phyloP scores from a whole-genome alignment of 1,284 basidiomycete genomes.

The Porodaedalea pini region DNA sequence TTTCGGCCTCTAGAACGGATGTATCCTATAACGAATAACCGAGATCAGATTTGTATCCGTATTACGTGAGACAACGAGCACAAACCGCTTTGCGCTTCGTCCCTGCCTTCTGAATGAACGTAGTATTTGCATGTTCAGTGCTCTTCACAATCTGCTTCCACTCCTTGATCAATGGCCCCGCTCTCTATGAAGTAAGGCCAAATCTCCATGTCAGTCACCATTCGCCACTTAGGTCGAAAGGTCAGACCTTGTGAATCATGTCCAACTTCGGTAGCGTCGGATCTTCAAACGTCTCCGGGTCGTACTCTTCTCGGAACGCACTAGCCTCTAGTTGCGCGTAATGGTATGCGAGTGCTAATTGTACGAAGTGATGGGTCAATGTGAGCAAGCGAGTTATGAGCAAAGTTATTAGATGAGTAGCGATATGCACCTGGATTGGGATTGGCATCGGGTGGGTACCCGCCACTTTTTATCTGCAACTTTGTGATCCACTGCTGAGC shows the following conservation, averaged over 20 bases:
- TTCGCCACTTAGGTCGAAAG: neutral
- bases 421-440: slow-evolving; percentile 91
- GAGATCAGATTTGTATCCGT: neutral
- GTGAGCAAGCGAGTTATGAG: no score
- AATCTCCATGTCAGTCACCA: neutral
- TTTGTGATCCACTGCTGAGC: slow-evolving; percentile 79
- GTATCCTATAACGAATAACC: slow-evolving; percentile 41
- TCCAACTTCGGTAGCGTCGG: slow-evolving; percentile 75
- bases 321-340: slow-evolving; percentile 88
- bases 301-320: slow-evolving; percentile 86
- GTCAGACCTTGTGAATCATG: slow-evolving; percentile 72
- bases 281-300: slow-evolving; percentile 74
- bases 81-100: slow-evolving; percentile 69
- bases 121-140: slow-evolving; percentile 57
- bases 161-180: slow-evolving; percentile 66
- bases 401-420: no score
- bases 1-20: slow-evolving; percentile 60
- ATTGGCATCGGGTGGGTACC: slow-evolving; percentile 85
- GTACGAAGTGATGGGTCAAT: neutral
- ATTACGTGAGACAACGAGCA: slow-evolving; percentile 20
- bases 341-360: slow-evolving; percentile 72
- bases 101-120: slow-evolving; percentile 41
- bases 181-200: slow-evolving; percentile 46
- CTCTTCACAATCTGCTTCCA: slow-evolving; percentile 72
- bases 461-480: slow-evolving; percentile 71